phyloP scores from a whole-genome alignment of 1,284 basidiomycete species.

The Cutaneotrichosporon arboriforme region DNA sequence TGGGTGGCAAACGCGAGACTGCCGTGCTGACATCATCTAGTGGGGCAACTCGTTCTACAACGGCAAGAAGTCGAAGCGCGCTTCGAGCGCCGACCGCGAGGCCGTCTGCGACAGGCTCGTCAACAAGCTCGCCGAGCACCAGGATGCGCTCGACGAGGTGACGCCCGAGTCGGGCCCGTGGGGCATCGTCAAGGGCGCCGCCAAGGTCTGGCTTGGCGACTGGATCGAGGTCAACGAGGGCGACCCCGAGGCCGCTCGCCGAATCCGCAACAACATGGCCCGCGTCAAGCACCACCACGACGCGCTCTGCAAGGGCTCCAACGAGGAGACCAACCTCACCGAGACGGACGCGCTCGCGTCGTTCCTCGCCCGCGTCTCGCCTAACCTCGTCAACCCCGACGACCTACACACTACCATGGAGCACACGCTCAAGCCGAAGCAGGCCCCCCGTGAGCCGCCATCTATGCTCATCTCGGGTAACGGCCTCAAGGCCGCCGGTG shows the following conservation, averaged over 20 bases:
- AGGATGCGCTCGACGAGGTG: slow-evolving; percentile 17
- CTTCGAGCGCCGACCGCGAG: slow-evolving; percentile 16
- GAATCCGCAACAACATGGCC: slow-evolving; percentile 24
- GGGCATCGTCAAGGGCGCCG: slow-evolving; percentile 40
- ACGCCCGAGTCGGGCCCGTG: slow-evolving; percentile 63
- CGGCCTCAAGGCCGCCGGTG: slow-evolving; percentile 49
- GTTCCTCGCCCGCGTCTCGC: slow-evolving; percentile 38
- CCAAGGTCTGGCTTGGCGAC: slow-evolving; percentile 30
- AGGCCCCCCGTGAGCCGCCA: slow-evolving; percentile 40
- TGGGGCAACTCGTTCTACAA: slow-evolving; percentile 57
- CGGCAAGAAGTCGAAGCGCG: slow-evolving; percentile 8
- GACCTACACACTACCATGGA: slow-evolving; percentile 31
- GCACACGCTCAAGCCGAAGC: slow-evolving; percentile 38
- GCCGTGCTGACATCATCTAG: not conserved
- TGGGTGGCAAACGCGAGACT: not conserved
- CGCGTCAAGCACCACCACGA: slow-evolving; percentile 31
- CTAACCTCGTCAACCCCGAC: slow-evolving; percentile 13
- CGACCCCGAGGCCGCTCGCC: slow-evolving; percentile 12
- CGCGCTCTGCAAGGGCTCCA: slow-evolving; percentile 25
- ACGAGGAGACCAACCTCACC: slow-evolving; percentile 21
- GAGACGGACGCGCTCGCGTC: slow-evolving; percentile 38
- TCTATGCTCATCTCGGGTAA: slow-evolving; percentile 42
- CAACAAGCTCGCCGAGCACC: slow-evolving; percentile 19
- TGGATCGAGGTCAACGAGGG: slow-evolving; percentile 15
- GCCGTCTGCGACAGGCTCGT: slow-evolving; percentile 23